Conservation (phyloP, 148 eudicot species). For the Beta vulgaris region DNA sequence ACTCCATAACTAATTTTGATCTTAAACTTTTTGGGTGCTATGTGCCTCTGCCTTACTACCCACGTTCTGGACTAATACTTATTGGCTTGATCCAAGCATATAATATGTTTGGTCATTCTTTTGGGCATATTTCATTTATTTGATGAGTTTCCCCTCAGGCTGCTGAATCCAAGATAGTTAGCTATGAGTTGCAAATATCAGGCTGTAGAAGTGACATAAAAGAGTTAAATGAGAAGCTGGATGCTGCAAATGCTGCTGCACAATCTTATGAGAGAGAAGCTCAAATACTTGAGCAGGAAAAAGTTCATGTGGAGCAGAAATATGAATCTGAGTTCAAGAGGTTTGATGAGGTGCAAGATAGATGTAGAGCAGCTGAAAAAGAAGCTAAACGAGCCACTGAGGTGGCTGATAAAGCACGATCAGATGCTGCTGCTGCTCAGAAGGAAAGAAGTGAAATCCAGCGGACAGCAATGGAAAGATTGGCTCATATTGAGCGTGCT, state of each 20-base stretch:
- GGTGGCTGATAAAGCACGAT: conserved; percentile 75
- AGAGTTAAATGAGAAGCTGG: conserved; percentile 58
- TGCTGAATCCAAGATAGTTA: conserved; percentile 73
- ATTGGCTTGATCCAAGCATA: neutral
- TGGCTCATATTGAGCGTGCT: conserved; percentile 73
- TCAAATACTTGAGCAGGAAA: conserved; percentile 72
- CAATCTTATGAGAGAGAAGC: conserved; percentile 84
- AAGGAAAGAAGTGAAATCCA: conserved; percentile 69
- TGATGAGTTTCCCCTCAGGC: conserved; percentile 37
- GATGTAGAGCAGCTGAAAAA: conserved; percentile 76
- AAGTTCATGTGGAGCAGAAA: conserved; percentile 70
- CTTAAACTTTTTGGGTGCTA: too few relatives aligned
- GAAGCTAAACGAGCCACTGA: conserved; percentile 88
- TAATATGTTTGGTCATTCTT: too few relatives aligned
- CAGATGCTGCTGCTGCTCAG: conserved; percentile 71
- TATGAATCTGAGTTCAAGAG: conserved; percentile 63
- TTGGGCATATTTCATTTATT: neutral
- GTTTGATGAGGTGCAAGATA: conserved; percentile 78
- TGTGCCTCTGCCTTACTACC: neutral
- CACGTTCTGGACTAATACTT: neutral
- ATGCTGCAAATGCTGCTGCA: conserved; percentile 52
- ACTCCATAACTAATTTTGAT: too few relatives aligned
- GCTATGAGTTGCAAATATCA: conserved; percentile 53
- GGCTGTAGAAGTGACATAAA: conserved; percentile 48
- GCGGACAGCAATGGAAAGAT: conserved; percentile 66